phyloP scores from a whole-genome alignment of 75 land plant genomes.

The Pseudotsuga menziesii region DNA sequence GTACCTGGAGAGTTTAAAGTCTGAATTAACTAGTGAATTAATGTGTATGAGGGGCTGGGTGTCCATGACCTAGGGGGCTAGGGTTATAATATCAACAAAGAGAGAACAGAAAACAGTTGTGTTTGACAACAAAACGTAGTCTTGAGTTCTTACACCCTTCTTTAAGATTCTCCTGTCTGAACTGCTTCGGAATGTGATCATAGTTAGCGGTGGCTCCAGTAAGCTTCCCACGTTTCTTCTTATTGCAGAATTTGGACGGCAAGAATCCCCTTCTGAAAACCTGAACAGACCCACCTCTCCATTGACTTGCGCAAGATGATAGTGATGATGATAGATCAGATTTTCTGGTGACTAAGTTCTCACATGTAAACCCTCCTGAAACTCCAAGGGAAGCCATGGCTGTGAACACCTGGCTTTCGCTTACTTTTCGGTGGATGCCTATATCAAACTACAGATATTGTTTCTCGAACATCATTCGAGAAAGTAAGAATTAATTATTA shows the following conservation, averaged over 20 bases:
- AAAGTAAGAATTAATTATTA: too few relatives aligned
- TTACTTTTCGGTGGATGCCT: background rate
- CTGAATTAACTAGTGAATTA: too few relatives aligned
- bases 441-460: too few relatives aligned
- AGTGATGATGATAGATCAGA: background rate
- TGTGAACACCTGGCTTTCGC: background rate
- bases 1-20: too few relatives aligned
- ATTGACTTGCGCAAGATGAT: background rate
- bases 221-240: background rate
- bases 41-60: too few relatives aligned
- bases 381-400: background rate
- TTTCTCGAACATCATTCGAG: too few relatives aligned
- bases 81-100: too few relatives aligned
- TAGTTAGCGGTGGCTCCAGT: constrained; percentile 4
- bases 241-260: background rate
- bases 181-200: constrained; percentile 84
- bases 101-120: too few relatives aligned
- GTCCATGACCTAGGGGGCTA: too few relatives aligned
- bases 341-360: background rate
- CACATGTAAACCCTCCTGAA: background rate
- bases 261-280: background rate
- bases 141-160: constrained; percentile 51
- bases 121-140: too few relatives aligned
- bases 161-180: constrained; percentile 63
- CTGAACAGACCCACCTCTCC: background rate